Evolutionary conservation across 176 grass and related monocot species (phyloP).

Genomic region (Musa troglodytarum): DNA sequence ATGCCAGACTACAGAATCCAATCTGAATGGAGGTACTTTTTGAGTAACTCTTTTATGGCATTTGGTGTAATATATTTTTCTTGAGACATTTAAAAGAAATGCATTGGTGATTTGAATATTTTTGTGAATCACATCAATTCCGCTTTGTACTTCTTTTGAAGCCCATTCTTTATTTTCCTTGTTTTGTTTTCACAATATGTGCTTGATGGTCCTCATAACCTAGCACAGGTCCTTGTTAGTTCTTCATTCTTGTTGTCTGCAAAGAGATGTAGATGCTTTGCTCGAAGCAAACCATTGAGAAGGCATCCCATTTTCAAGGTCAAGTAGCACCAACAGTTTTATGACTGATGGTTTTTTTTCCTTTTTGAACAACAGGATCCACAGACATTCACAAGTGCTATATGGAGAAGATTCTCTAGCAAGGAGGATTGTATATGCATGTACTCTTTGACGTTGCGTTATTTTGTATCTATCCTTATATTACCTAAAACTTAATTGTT

Average conservation of each 20-base stretch:
- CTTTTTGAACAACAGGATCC: conserved; percentile 41
- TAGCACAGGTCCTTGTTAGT: conserved; percentile 30
- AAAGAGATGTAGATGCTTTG: conserved; percentile 87
- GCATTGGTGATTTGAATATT: neutral
- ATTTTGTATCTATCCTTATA: too few relatives aligned
- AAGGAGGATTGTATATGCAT: too few relatives aligned
- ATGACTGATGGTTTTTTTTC: conserved; percentile 42
- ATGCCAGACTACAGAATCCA: conserved; percentile 82
- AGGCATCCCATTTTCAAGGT: conserved; percentile 67
- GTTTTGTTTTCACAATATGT: neutral
- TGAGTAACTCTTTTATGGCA: conserved; percentile 6
- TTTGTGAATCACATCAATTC: neutral
- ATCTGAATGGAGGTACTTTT: conserved; percentile 84
- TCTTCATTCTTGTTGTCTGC: conserved; percentile 74
- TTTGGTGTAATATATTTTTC: neutral
- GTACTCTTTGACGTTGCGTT: too few relatives aligned
- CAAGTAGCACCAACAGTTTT: conserved; percentile 92
- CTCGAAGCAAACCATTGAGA: conserved; percentile 39
- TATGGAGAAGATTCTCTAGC: conserved; percentile 61
- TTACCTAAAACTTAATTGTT: too few relatives aligned
- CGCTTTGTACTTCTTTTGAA: neutral
- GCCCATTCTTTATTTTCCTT: neutral
- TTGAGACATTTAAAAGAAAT: neutral
- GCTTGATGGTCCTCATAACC: neutral
- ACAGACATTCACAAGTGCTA: conserved; percentile 47